Evolutionary conservation across 768 basidiomycete species (phyloP), one percentile per base, ranked within the genome.

Genomic region (Suillus placidus): DNA sequence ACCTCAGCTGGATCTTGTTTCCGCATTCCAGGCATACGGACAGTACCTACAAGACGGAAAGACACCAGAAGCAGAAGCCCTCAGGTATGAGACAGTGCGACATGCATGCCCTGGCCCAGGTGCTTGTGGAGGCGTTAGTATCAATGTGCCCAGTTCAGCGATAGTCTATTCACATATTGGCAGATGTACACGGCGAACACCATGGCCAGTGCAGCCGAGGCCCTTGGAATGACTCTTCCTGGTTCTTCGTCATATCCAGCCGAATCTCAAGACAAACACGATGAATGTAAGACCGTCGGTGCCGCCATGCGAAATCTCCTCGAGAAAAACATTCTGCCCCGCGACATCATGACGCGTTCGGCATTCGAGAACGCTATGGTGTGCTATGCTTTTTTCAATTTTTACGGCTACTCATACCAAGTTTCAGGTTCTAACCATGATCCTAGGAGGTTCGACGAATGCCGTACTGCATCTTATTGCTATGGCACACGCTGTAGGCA

Each of bases 341-440:
- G 92, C 60, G 91, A 99, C 72, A 98, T 99, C 79, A 99, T 99
- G 97, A 98, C 95, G 20, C 87, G 91, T 12, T 86, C 91, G 23
- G 96, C 97, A 12, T 99, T 99, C 71, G 97, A 99, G 80, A 99
- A 98, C 78, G 97, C 97, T 5, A 96, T 99, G 87, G 97, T 94
- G 78, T 58, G 74, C 65, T 62, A 55, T 57, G 60, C 63, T n/a
- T 45, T 61, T 14, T 32, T 60, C 32, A 8, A 37, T 52, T 10
- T 16, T 51, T 38, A 37, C 47, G 32, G 30, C 56, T 18, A 63
- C 61, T 61, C 10, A n/a, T 49, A 16, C 30, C 10, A 35, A 63
- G 38, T 9, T 64, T 13, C 71, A 97, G 95, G 93, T 95, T 26
- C 80, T 99, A 60, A 95, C 94, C 34, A 97, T 99, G 92, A 90